Conservation (phyloP, 1,139 yeast species). For the Groenewaldozyma auringiensis region DNA sequence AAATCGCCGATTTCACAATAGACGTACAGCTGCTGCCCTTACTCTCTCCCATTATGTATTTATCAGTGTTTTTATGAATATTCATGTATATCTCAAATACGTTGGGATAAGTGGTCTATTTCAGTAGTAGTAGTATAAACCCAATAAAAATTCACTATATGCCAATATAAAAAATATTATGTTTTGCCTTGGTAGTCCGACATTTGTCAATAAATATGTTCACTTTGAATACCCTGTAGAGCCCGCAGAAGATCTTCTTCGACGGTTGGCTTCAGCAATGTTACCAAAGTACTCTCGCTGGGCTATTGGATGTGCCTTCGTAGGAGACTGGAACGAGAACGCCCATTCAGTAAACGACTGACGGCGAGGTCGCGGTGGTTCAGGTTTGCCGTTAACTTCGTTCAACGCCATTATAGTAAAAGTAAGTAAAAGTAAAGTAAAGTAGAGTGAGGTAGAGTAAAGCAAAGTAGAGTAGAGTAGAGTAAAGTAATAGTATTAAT, state of each 20-base stretch:
- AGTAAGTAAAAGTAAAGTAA: too few species aligned
- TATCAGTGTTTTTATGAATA: not conserved
- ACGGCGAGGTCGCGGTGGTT: not conserved
- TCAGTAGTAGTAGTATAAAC: not conserved
- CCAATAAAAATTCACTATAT: not conserved
- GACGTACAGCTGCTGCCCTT: too few species aligned
- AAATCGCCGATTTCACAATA: too few species aligned
- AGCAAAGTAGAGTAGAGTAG: too few species aligned
- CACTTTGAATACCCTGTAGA: not conserved
- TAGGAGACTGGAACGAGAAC: not conserved
- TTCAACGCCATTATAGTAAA: too few species aligned
- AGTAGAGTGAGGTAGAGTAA: not conserved
- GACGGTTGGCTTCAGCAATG: not conserved
- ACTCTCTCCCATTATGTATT: too few species aligned
- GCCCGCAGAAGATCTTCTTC: constrained; percentile 1
- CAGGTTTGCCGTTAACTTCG: not conserved
- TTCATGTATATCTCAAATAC: not conserved
- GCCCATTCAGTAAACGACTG: constrained; percentile 3
- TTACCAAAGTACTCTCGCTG: constrained; percentile 4
- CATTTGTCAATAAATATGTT: too few species aligned
- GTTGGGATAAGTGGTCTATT: not conserved
- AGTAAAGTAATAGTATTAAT: too few species aligned
- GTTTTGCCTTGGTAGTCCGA: too few species aligned
- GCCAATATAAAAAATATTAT: not conserved
- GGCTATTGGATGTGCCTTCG: not conserved